Percentiles rank a stretch among this genome's conserved stretches.
phyloP scores from a whole-genome alignment of 2,329 filamentous ascomycete species.

The Verticillium tricorpus region DNA sequence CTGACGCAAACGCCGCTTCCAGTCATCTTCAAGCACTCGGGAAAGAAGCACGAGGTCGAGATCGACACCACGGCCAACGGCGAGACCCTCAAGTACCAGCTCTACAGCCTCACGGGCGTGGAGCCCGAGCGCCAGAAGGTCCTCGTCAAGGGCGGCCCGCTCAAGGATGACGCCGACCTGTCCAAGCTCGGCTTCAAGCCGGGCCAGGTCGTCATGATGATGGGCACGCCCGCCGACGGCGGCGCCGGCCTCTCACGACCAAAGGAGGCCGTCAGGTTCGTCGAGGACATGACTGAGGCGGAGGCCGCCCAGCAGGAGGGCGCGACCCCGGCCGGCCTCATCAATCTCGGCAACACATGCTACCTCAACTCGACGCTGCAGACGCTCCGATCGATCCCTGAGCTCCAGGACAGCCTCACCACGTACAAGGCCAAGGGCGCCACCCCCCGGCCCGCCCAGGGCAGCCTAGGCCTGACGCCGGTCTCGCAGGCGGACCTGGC shows the following conservation, averaged over 20 bases:
- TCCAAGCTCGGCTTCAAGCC: slow-evolving; percentile 79
- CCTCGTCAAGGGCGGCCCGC: slow-evolving; percentile 85
- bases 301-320: slow-evolving; percentile 79
- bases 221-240: slow-evolving; percentile 77
- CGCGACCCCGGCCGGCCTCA: slow-evolving; percentile 80
- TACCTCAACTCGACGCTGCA: slow-evolving; percentile 98
- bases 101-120: slow-evolving; percentile 92
- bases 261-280: slow-evolving; percentile 77
- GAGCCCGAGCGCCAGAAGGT: slow-evolving; percentile 97
- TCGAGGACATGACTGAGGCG: slow-evolving; percentile 97
- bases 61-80: slow-evolving; percentile 80
- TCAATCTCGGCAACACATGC: slow-evolving; percentile 95
- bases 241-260: slow-evolving; percentile 62
- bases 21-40: slow-evolving; percentile 94
- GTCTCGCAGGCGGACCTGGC: slow-evolving; percentile 9
- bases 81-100: slow-evolving; percentile 91
- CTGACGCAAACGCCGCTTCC: slow-evolving; percentile 2
- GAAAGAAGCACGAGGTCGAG: slow-evolving; percentile 92
- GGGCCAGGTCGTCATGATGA: slow-evolving; percentile 89
- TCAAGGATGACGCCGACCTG: slow-evolving; percentile 92
- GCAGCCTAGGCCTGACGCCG: slow-evolving; percentile 7
- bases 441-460: slow-evolving; percentile 61
- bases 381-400: slow-evolving; percentile 80
- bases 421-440: slow-evolving; percentile 48
- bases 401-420: slow-evolving; percentile 75